Percentiles rank a stretch among this genome's conserved stretches.
Evolutionary conservation across 2,329 filamentous ascomycete genomes (phyloP).

Genomic region (Alternaria sp.): DNA sequence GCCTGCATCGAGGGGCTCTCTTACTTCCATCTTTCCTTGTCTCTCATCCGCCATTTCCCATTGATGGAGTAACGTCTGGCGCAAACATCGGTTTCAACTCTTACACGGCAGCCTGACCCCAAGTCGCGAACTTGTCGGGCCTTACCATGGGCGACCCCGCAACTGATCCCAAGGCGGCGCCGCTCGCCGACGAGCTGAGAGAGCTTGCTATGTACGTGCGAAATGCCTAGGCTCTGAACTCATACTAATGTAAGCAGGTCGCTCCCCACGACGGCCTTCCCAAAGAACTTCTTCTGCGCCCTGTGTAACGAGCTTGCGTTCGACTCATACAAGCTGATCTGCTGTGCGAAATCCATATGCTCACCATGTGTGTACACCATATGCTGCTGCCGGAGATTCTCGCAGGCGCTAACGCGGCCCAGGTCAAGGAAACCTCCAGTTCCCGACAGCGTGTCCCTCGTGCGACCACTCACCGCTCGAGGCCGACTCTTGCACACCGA

Average conservation of each 20-base stretch:
- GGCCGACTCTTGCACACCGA: conserved; percentile 82
- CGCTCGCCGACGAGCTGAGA: conserved; percentile 42
- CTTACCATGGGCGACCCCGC: conserved; percentile 37
- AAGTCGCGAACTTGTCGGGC: conserved; percentile 22
- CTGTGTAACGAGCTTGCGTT: conserved; percentile 90
- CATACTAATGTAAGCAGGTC: conserved; percentile 60
- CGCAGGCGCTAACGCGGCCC: conserved; percentile 9
- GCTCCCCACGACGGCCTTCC: conserved; percentile 81
- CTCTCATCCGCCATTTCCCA: not conserved
- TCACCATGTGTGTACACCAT: conserved; percentile 72
- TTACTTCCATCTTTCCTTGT: not conserved
- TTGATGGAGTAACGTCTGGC: conserved; percentile 32
- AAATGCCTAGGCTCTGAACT: not conserved
- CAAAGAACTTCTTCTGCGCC: conserved; percentile 94
- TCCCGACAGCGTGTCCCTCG: conserved; percentile 84
- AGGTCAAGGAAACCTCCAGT: conserved; percentile 55
- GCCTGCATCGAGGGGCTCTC: not conserved
- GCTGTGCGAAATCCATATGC: conserved; percentile 95
- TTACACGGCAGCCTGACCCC: conserved; percentile 31
- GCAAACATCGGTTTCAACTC: conserved; percentile 13
- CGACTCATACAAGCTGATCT: conserved; percentile 89
- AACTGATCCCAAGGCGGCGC: conserved; percentile 39
- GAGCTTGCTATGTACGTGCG: conserved; percentile 39
- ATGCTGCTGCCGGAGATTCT: not conserved
- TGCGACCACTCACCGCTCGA: conserved; percentile 92